Conservation (phyloP, 2,329 filamentous ascomycete genomes). For the Fusarium transvaalense region DNA sequence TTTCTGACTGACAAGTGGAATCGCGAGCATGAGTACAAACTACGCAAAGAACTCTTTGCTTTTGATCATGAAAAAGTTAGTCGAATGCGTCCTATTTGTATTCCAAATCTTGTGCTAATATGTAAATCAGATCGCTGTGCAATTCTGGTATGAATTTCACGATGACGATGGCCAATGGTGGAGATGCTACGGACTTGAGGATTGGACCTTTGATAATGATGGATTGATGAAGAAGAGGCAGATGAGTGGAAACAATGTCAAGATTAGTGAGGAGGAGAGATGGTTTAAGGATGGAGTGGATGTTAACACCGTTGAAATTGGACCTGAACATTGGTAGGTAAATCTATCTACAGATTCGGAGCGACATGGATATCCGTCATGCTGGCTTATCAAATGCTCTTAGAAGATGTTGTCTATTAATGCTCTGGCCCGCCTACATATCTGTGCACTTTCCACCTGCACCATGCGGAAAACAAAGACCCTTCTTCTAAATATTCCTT, state of each 20-base stretch:
- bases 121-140: constrained; percentile 75
- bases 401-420: too few relatives aligned
- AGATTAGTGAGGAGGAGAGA: constrained; percentile 70
- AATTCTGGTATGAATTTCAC: constrained; percentile 91
- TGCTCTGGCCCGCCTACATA: too few relatives aligned
- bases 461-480: too few relatives aligned
- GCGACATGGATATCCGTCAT: neutral
- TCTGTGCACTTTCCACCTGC: too few relatives aligned
- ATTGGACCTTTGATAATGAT: constrained; percentile 80
- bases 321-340: constrained; percentile 32
- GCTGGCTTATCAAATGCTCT: too few relatives aligned
- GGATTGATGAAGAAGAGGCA: constrained; percentile 79
- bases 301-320: constrained; percentile 74
- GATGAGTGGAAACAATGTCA: constrained; percentile 81
- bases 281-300: constrained; percentile 80
- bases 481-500: neutral
- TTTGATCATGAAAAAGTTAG: constrained; percentile 74
- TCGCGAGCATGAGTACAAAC: constrained; percentile 76
- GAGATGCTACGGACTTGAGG: constrained; percentile 86
- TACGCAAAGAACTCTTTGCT: constrained; percentile 87
- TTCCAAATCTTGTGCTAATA: neutral
- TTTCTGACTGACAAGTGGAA: constrained; percentile 82
- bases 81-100: accelerated
- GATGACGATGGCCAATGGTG: constrained; percentile 81
- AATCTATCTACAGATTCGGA: too few relatives aligned